phyloP scores from a whole-genome alignment of 352 stramenopile species.

The Pythium chondricola region DNA sequence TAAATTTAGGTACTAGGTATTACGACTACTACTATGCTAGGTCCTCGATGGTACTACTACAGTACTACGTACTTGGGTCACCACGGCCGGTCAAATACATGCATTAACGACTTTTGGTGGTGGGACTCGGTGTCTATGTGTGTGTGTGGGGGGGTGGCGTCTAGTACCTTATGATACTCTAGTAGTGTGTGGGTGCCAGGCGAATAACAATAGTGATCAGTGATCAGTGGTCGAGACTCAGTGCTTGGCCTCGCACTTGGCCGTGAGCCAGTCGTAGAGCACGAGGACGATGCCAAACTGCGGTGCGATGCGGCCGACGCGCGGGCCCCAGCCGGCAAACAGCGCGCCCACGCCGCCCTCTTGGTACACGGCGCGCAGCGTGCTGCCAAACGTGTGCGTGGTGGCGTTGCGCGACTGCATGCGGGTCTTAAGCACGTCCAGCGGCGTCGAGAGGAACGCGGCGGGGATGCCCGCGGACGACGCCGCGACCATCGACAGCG shows the following conservation, averaged over 20 bases:
- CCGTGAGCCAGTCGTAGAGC: conserved; percentile 72
- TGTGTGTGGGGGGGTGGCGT: no score
- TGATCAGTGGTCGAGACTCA: no score
- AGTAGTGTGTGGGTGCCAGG: no score
- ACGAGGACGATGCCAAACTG: conserved; percentile 82
- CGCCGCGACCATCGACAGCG: conserved; percentile 62
- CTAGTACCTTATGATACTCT: no score
- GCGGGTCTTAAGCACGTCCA: conserved; percentile 76
- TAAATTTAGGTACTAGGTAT: not conserved
- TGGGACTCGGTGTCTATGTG: no score
- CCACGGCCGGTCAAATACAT: no score
- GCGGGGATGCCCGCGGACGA: conserved; percentile 65
- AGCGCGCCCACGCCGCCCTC: conserved; percentile 48
- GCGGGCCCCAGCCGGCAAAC: conserved; percentile 64
- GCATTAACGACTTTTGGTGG: no score
- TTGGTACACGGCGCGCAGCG: conserved; percentile 41
- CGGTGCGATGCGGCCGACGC: conserved; percentile 65
- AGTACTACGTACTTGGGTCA: no score
- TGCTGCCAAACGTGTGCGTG: conserved; percentile 37
- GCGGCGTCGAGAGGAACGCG: conserved; percentile 67
- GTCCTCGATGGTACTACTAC: no score
- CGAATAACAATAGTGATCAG: no score
- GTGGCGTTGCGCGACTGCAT: conserved; percentile 65
- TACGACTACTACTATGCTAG: not conserved
- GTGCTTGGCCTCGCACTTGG: conserved; percentile 25